Percentiles rank a stretch among this genome's conserved stretches.
Conservation (phyloP, 2,329 filamentous ascomycete genomes). For the Stromatinia cepivora region DNA sequence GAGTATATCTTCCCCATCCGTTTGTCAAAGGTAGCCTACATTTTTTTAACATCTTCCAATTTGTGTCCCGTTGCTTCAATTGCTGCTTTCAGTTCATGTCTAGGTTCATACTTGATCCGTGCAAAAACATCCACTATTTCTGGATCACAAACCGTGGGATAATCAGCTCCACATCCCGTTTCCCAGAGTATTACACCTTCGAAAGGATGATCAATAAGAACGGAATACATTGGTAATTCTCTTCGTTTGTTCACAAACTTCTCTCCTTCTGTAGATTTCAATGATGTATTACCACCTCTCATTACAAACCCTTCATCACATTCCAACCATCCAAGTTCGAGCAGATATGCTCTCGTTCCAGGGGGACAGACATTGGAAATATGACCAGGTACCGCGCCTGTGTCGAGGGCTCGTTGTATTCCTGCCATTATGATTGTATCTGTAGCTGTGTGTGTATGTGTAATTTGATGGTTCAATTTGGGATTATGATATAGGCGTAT, state of each 20-base stretch:
- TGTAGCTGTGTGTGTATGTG: not conserved
- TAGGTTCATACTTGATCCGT: slow-evolving; percentile 34
- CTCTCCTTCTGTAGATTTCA: slow-evolving; percentile 30
- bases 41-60: slow-evolving; percentile 49
- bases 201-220: slow-evolving; percentile 37
- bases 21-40: slow-evolving; percentile 31
- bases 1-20: not conserved
- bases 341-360: slow-evolving; percentile 50
- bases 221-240: slow-evolving; percentile 35
- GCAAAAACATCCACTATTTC: slow-evolving; percentile 45
- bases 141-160: slow-evolving; percentile 40
- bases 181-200: slow-evolving; percentile 37
- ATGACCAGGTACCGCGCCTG: slow-evolving; percentile 32
- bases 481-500: not conserved
- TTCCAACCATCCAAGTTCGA: slow-evolving; percentile 48
- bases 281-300: slow-evolving; percentile 34
- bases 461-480: not conserved
- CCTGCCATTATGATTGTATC: slow-evolving; percentile 29
- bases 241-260: slow-evolving; percentile 34
- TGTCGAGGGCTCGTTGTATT: slow-evolving; percentile 33
- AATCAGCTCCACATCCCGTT: slow-evolving; percentile 35
- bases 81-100: slow-evolving; percentile 36
- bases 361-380: slow-evolving; percentile 43
- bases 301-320: slow-evolving; percentile 48
- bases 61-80: slow-evolving; percentile 45